Evolutionary conservation across 495 filamentous ascomycete genomes (phyloP).

Genomic region (Neurospora sp.): DNA sequence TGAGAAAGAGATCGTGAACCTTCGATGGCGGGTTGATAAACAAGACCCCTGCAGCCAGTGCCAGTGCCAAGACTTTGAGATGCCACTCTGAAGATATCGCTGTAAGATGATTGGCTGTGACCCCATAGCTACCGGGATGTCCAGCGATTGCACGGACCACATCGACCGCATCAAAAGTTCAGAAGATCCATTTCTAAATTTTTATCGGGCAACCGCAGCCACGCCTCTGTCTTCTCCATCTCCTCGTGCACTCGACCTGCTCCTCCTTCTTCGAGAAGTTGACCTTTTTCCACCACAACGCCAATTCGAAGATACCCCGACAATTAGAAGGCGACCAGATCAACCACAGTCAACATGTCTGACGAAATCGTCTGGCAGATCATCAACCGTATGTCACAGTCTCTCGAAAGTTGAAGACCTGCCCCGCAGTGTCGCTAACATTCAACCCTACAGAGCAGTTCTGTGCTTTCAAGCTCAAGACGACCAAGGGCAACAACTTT

Average conservation of each 20-base stretch:
- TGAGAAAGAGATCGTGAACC: not conserved
- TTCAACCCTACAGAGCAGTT: slow-evolving; percentile 57
- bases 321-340: not conserved
- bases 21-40: not conserved
- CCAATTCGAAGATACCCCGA: not conserved
- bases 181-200: slow-evolving; percentile 1
- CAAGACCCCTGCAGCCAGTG: not conserved
- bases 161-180: not conserved
- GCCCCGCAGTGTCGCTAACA: slow-evolving; percentile 2
- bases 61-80: not conserved
- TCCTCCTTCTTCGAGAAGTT: not conserved
- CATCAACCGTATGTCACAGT: slow-evolving; percentile 21
- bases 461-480: slow-evolving; percentile 94
- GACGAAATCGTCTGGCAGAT: slow-evolving; percentile 91
- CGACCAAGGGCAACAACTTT: slow-evolving; percentile 85
- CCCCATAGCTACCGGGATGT: not conserved
- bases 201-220: not conserved
- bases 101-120: not conserved
- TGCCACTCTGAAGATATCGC: not conserved
- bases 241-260: not conserved
- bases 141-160: not conserved
- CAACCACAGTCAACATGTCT: slow-evolving; percentile 32
- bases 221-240: not conserved
- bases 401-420: not conserved
- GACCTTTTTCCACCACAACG: not conserved